Percentiles rank a stretch among this genome's conserved stretches.
phyloP scores from a whole-genome alignment of 805 yeast genomes.

The Lachancea nothofagi region DNA sequence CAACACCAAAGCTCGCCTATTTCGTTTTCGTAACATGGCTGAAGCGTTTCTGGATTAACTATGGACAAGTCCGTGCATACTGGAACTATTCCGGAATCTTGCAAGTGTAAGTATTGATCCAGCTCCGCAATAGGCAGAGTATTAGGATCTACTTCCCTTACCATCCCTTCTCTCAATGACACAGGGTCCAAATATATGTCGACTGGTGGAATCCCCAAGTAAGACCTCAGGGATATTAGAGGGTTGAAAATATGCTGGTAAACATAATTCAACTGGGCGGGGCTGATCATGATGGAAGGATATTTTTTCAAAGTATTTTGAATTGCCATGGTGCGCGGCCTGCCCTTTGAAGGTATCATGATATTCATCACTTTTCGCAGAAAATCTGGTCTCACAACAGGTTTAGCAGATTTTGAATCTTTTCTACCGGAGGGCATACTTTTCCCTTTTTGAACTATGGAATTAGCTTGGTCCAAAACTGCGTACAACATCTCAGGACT shows the following conservation, averaged over 20 bases:
- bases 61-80: slow-evolving; percentile 90
- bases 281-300: slow-evolving; percentile 55
- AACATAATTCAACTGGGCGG: slow-evolving; percentile 67
- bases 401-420: slow-evolving; percentile 12
- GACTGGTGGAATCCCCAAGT: slow-evolving; percentile 81
- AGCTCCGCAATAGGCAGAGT: slow-evolving; percentile 11
- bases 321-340: slow-evolving; percentile 63
- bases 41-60: slow-evolving; percentile 87
- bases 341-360: slow-evolving; percentile 71
- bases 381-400: slow-evolving; percentile 20
- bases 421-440: slow-evolving; percentile 10
- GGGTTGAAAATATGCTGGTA: slow-evolving; percentile 80
- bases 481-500: slow-evolving; percentile 79
- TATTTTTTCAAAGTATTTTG: slow-evolving; percentile 56
- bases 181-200: slow-evolving; percentile 82
- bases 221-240: slow-evolving; percentile 69
- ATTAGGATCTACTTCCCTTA: slow-evolving; percentile 66
- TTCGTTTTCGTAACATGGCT: slow-evolving; percentile 80
- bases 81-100: slow-evolving; percentile 95
- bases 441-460: slow-evolving; percentile 7
- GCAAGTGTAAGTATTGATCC: slow-evolving; percentile 57
- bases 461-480: slow-evolving; percentile 53
- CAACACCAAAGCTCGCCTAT: slow-evolving; percentile 96
- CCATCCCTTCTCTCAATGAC: slow-evolving; percentile 83
- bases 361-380: slow-evolving; percentile 67